Percentiles rank a stretch among this genome's conserved stretches.
Conservation (phyloP, 768 basidiomycete species). For the Collybia sp. region DNA sequence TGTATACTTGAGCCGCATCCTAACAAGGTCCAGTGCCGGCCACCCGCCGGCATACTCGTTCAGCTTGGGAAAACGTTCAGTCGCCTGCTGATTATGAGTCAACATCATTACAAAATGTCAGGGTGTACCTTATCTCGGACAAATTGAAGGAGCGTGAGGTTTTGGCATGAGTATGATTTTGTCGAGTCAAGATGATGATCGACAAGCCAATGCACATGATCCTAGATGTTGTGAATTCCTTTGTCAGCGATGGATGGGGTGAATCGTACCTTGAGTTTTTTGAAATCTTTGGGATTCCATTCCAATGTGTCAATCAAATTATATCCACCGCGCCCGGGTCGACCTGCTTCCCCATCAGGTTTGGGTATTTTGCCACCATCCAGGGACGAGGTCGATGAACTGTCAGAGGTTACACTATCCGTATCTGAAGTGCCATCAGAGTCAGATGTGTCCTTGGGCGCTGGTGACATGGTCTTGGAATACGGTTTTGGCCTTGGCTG, state of each 20-base stretch:
- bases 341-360: slow-evolving; percentile 15
- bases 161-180: slow-evolving; percentile 7
- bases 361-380: slow-evolving; percentile 14
- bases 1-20: not conserved
- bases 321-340: slow-evolving; percentile 18
- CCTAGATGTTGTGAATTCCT: slow-evolving; percentile 1
- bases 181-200: slow-evolving; percentile 7
- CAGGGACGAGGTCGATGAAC: not conserved
- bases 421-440: not conserved
- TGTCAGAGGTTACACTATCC: slow-evolving; percentile 4
- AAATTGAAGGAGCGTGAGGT: not conserved
- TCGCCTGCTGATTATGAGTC: not conserved
- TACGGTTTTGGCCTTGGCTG: too few relatives aligned
- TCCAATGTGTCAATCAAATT: slow-evolving; percentile 12
- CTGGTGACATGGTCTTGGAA: too few relatives aligned
- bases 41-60: not conserved
- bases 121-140: not conserved
- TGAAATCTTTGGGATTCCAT: slow-evolving; percentile 13
- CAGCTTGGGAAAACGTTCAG: not conserved
- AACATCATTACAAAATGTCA: not conserved
- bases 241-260: slow-evolving; percentile 1
- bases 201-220: too few relatives aligned
- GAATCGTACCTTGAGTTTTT: slow-evolving; percentile 15
- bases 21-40: not conserved
- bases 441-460: not conserved